phyloP scores from a whole-genome alignment of 75 land plant species.

The Selaginella tamariscina region DNA sequence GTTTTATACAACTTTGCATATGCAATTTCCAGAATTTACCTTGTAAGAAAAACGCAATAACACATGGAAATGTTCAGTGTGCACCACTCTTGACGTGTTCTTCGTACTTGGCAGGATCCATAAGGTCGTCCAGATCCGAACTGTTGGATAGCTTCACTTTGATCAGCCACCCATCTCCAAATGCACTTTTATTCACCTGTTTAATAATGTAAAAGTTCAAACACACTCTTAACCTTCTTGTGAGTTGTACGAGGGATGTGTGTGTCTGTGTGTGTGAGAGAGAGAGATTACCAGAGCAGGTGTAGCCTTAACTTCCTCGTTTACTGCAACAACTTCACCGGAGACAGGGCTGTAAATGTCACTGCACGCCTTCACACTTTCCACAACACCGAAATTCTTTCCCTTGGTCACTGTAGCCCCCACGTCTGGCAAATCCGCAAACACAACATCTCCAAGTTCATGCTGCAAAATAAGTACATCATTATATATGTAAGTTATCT shows the following conservation, averaged over 20 bases:
- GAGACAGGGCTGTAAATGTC: conserved; percentile 71
- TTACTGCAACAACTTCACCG: conserved; percentile 67
- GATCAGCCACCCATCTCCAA: conserved; percentile 83
- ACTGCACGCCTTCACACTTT: conserved; percentile 89
- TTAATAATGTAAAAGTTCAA: neutral
- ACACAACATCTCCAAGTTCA: conserved; percentile 87
- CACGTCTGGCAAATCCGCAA: conserved; percentile 74
- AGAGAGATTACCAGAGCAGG: no score
- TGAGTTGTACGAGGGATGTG: no score
- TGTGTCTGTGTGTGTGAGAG: no score
- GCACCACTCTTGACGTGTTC: conserved; percentile 17
- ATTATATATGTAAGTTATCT: neutral
- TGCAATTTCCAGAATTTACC: no score
- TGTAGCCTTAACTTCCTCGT: conserved; percentile 42
- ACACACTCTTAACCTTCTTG: no score
- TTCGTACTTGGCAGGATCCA: conserved; percentile 53
- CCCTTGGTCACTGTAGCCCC: conserved; percentile 51
- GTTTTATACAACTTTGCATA: no score
- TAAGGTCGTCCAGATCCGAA: conserved; percentile 44
- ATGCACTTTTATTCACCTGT: conserved; percentile 74
- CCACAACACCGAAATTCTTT: conserved; percentile 63
- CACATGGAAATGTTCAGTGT: conserved; percentile 13
- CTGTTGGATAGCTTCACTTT: conserved; percentile 57
- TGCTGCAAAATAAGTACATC: conserved; percentile 34
- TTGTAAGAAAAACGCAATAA: no score